These are phyloP conservation scores for Xerocomus brunneocitrinus DNA, from an alignment of 768 basidiomycete species.

Conservation along the genomic window DNA sequence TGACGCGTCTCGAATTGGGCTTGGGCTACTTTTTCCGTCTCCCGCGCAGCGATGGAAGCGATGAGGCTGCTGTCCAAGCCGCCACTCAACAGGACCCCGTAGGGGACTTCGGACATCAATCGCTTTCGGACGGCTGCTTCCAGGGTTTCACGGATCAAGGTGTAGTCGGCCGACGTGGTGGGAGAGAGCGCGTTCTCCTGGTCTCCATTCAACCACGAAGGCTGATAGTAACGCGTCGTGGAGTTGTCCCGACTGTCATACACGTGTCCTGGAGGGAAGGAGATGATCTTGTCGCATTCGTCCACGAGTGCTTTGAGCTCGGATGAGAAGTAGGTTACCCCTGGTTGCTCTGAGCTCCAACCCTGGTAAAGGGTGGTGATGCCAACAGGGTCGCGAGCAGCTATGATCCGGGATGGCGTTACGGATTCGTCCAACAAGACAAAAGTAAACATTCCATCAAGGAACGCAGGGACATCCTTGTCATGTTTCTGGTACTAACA, in stretches of 20 bases:
- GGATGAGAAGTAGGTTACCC: conserved; percentile 86
- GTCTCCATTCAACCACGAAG: conserved; percentile 89
- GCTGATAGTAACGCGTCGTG: conserved; percentile 80
- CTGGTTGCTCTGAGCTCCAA: conserved; percentile 79
- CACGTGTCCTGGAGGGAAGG: conserved; percentile 97
- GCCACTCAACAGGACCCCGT: conserved; percentile 92
- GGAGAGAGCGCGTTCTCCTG: conserved; percentile 56
- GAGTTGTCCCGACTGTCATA: conserved; percentile 82
- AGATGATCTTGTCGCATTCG: conserved; percentile 90
- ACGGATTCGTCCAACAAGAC: conserved; percentile 92
- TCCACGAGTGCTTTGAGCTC: conserved; percentile 90
- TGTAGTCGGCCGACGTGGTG: conserved; percentile 57
- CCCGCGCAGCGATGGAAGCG: conserved; percentile 89
- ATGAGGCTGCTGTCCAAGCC: conserved; percentile 96
- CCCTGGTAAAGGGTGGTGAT: conserved; percentile 99
- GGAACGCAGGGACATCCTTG: conserved; percentile 67
- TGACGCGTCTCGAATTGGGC: conserved; percentile 72
- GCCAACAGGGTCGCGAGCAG: conserved; percentile 94
- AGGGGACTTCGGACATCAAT: conserved; percentile 97
- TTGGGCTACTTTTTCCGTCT: conserved; percentile 86
- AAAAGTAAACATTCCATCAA: conserved; percentile 99
- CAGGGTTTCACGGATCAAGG: conserved; percentile 68
- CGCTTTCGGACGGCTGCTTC: conserved; percentile 93
- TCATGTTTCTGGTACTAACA: conserved; percentile 78
- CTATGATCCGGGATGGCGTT: conserved; percentile 85